Evolutionary conservation across 2,329 filamentous ascomycete genomes (phyloP).

Genomic region (Emericellopsis atlantica): DNA sequence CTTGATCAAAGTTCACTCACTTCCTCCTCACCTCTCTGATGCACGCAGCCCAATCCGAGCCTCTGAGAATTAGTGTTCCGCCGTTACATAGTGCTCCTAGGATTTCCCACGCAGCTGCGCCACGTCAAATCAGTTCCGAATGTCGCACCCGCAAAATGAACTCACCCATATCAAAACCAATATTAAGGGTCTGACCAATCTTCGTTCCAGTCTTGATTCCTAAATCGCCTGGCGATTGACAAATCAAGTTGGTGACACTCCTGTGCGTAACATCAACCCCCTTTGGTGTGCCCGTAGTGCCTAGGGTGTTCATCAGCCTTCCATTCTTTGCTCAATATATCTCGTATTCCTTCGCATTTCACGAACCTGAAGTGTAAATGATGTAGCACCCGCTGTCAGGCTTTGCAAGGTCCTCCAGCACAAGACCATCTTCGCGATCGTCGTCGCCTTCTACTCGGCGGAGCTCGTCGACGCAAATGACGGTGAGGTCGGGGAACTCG

Average conservation of each 20-base stretch:
- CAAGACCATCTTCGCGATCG: no score
- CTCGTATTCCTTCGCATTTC: no score
- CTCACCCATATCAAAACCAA: constrained; percentile 50
- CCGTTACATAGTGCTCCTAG: constrained; percentile 43
- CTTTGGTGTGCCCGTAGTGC: constrained; percentile 42
- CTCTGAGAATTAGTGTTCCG: constrained; percentile 39
- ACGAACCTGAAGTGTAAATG: no score
- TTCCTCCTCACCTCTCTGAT: constrained; percentile 13
- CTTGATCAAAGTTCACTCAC: no score
- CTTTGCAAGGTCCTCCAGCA: no score
- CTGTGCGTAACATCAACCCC: constrained; percentile 44
- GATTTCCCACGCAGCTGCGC: constrained; percentile 52
- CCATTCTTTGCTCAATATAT: no score
- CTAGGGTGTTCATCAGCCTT: constrained; percentile 7
- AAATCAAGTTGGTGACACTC: constrained; percentile 41
- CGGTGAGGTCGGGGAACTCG: background rate
- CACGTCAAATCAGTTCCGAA: constrained; percentile 9
- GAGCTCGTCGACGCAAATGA: no score
- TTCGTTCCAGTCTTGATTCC: constrained; percentile 34
- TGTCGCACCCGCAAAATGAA: constrained; percentile 1
- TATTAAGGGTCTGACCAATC: constrained; percentile 42
- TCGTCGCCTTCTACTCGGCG: no score
- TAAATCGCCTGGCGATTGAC: constrained; percentile 35
- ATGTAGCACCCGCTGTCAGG: no score
- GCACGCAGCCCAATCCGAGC: constrained; percentile 32